phyloP scores from a whole-genome alignment of 2,329 filamentous ascomycete species.

The Penicillium glabrum region DNA sequence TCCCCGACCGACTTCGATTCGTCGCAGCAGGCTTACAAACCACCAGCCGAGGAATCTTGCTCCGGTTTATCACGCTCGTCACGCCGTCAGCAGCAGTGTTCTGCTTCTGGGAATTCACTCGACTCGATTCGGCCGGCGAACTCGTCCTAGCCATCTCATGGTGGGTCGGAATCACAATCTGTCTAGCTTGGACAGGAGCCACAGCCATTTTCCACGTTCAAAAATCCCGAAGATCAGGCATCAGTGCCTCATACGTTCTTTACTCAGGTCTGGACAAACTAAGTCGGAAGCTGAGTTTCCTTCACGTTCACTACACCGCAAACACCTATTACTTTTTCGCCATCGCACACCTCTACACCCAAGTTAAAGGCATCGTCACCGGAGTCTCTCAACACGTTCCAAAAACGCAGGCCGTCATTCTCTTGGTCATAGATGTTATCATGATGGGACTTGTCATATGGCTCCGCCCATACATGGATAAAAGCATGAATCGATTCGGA shows the following conservation, averaged over 20 bases:
- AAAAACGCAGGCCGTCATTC: neutral
- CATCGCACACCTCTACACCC: neutral
- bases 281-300: neutral
- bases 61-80: neutral
- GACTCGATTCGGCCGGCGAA: neutral
- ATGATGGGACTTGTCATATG: neutral
- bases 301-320: neutral
- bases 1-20: neutral
- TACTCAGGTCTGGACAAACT: neutral
- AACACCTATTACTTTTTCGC: neutral
- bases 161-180: neutral
- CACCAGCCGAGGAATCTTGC: neutral
- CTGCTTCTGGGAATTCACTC: neutral
- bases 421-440: neutral
- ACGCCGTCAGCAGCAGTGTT: neutral
- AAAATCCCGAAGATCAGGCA: neutral
- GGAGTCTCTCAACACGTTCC: neutral
- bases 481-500: neutral
- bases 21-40: neutral
- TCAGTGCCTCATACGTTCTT: neutral
- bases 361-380: neutral
- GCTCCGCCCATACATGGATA: neutral
- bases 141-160: neutral
- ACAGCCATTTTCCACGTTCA: neutral
- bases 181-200: neutral